Base-by-base conservation (phyloP, 192 early-diverging fungal species). In the Umbelopsis sp. region DNA sequence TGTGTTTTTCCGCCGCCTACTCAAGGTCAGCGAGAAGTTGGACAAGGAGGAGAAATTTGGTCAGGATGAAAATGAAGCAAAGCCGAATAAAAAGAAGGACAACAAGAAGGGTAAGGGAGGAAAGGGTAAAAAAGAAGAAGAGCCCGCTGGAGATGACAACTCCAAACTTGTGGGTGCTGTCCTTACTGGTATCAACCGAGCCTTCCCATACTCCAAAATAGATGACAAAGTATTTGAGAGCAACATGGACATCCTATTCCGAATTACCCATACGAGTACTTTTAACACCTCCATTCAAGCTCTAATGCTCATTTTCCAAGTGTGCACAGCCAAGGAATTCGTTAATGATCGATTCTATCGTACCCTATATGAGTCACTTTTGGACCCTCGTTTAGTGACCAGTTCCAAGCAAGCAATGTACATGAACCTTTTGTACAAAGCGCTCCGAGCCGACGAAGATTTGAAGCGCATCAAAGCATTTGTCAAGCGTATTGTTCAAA, bases 241-340 rank as follows among this genome's bases (percentile, higher is more conserved):
- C 50, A 92, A 97, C 75, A 87, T 97, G 76, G 87, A 94, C 66
- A 89, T 91, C n/a, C 82, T 99, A 31, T 98, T 97, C 90, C 91
- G 88, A 29, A 90, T 99, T 47, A 90, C 91, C 21, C 95, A 97
- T 73, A 85, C 91, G 11, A 91, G 90, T 49, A 94, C 91, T 36
- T 99, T 99, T 78, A 95, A 94, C 80, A 95, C 93, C 4, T 90
- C 92, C 20, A 92, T 99, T 67, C 97, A 98, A 81, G 93, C 97
- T 17, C 87, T 99, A 36, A 87, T 91, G 11, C 85, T 99, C 22
- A 87, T 99, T 65, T 93, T 91, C 80, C 92, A 94, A 70, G 89
- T 95, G 11, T 86, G 87, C 29, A 66, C 68, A 7, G 53, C 70
- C 20, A 77, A 77, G 71, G 69, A 77, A 67, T 79, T 81, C 16